Percentiles rank a stretch among this genome's conserved stretches.
Evolutionary conservation across 768 basidiomycete species (phyloP).

Genomic region (Boletales sp.): DNA sequence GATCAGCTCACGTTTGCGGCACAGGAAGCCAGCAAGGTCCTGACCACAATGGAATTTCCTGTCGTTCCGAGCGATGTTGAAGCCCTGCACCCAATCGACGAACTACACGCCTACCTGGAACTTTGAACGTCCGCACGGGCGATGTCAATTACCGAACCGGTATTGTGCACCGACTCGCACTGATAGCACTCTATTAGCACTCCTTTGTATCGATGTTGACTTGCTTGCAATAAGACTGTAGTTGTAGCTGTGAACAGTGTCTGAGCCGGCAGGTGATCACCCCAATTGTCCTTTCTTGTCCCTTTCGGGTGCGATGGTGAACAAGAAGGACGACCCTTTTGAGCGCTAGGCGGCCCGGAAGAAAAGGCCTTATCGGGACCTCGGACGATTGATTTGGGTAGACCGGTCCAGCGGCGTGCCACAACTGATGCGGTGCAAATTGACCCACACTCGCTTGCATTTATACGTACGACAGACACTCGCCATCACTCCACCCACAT

Average conservation of each 20-base stretch:
- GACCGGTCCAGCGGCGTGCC: no score
- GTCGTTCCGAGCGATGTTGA: neutral
- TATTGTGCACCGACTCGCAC: neutral
- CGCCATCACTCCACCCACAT: slow-evolving; percentile 7
- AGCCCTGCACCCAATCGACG: slow-evolving; percentile 17
- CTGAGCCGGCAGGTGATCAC: slow-evolving; percentile 11
- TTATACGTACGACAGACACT: slow-evolving; percentile 20
- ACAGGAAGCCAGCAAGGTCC: neutral
- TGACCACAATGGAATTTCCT: neutral
- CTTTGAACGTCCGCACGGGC: slow-evolving; percentile 5
- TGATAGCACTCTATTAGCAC: neutral
- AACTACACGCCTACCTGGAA: slow-evolving; percentile 21
- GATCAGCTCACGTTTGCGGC: slow-evolving; percentile 12
- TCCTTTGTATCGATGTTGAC: slow-evolving; percentile 8
- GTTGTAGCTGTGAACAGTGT: neutral
- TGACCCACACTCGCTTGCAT: slow-evolving; percentile 17
- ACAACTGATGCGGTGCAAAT: slow-evolving; percentile 21
- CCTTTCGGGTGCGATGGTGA: neutral
- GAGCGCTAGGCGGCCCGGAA: no score
- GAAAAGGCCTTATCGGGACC: no score
- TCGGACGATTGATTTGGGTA: no score
- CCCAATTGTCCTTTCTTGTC: slow-evolving; percentile 11
- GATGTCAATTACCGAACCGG: neutral
- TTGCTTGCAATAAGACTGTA: slow-evolving; percentile 7
- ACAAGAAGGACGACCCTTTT: no score